A percentile compares a stretch with the other conserved stretches of the same genome.
Conservation (phyloP, 176 grass and related monocot genomes). For the Neostapfia colusana region DNA sequence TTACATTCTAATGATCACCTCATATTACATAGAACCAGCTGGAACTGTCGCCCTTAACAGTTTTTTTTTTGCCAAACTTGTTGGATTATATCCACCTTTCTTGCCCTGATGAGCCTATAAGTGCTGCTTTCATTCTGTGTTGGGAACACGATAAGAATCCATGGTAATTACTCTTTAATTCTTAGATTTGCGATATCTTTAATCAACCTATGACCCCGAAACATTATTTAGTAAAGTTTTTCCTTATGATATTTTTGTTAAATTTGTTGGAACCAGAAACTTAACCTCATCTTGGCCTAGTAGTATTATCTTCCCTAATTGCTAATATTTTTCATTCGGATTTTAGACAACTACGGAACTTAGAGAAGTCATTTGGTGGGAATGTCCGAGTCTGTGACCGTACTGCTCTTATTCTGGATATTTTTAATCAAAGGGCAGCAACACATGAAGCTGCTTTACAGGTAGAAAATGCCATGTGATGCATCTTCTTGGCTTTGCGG, state of each 20-base stretch:
- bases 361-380: conserved; percentile 94
- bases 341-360: conserved; percentile 83
- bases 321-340: conserved; percentile 30
- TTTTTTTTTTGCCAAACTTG: too few species aligned
- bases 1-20: not conserved
- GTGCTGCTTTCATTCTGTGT: not conserved
- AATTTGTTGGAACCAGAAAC: not conserved
- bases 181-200: not conserved
- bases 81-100: not conserved
- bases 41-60: not conserved
- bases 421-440: conserved; percentile 96
- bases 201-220: too few species aligned
- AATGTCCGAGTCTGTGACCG: conserved; percentile 89
- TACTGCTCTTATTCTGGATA: conserved; percentile 95
- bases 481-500: not conserved
- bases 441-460: conserved; percentile 98
- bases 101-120: not conserved
- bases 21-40: not conserved
- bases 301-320: not conserved
- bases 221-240: not conserved
- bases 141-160: not conserved
- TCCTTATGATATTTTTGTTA: not conserved
- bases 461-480: conserved; percentile 35
- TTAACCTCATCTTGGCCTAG: not conserved
- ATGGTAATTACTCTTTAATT: not conserved